Conservation (phyloP, 768 basidiomycete species). For the Psilocybe cyanescens region DNA sequence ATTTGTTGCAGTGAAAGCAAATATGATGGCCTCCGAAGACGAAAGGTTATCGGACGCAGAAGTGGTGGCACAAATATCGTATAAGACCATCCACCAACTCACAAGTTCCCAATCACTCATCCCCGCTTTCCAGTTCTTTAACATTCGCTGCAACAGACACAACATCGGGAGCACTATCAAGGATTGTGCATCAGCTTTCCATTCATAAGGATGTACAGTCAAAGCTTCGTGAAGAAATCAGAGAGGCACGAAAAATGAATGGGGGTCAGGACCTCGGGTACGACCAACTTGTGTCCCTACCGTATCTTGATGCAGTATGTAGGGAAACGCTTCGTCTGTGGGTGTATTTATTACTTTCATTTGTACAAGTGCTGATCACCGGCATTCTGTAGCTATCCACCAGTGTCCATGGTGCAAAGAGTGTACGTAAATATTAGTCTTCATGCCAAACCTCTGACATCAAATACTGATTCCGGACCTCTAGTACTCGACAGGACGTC, state of each 20-base stretch:
- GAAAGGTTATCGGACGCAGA: conserved; percentile 39
- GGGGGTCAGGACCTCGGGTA: conserved; percentile 31
- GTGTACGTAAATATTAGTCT: conserved; percentile 11
- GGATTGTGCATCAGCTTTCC: conserved; percentile 36
- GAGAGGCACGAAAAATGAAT: conserved; percentile 26
- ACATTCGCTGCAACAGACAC: conserved; percentile 49
- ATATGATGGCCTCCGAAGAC: conserved; percentile 32
- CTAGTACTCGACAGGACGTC: conserved; percentile 30
- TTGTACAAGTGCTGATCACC: neutral
- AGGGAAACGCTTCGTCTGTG: conserved; percentile 43
- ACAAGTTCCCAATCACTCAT: neutral
- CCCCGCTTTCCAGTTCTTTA: conserved; percentile 29
- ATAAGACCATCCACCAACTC: neutral
- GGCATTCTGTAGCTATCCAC: conserved; percentile 29
- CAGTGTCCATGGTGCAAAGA: conserved; percentile 18
- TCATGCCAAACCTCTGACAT: neutral
- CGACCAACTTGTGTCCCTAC: conserved; percentile 39
- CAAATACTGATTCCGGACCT: conserved; percentile 12
- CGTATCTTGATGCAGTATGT: conserved; percentile 44
- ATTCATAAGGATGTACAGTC: conserved; percentile 39
- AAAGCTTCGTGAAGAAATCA: conserved; percentile 40
- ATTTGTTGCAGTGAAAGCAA: conserved; percentile 35
- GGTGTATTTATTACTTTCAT: neutral
- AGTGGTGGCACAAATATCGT: conserved; percentile 38
- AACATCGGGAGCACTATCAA: conserved; percentile 38